These are phyloP conservation scores for Endotrypanum monterogeii DNA, from an alignment of 208 protist species.

Conservation along the genomic window DNA sequence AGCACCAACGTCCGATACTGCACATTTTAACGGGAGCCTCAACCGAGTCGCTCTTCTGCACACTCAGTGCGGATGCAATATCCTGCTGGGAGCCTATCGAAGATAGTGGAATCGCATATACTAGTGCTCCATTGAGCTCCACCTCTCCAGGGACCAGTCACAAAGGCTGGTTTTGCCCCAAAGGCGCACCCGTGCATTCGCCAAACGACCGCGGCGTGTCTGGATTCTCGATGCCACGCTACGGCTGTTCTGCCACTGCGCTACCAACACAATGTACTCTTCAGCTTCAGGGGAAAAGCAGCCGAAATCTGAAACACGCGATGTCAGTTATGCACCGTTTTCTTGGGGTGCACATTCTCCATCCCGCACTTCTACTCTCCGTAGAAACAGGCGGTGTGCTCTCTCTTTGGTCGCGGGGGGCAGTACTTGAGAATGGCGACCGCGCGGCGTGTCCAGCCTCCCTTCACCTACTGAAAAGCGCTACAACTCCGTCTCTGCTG, in stretches of 20 bases:
- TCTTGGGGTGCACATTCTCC: constrained; percentile 22
- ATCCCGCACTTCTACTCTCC: constrained; percentile 16
- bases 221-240: constrained; percentile 8
- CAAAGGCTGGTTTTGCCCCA: neutral
- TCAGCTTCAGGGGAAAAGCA: neutral
- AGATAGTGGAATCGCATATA: neutral
- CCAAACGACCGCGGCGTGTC: neutral
- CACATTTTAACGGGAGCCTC: constrained; percentile 23
- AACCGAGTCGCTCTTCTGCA: constrained; percentile 27
- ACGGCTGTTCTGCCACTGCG: constrained; percentile 32
- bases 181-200: neutral
- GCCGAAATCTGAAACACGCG: neutral
- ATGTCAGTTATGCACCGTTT: constrained; percentile 21
- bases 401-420: constrained; percentile 27
- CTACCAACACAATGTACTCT: constrained; percentile 21
- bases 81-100: constrained; percentile 43
- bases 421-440: neutral
- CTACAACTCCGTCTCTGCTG: constrained; percentile 16
- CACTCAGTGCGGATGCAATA: constrained; percentile 41
- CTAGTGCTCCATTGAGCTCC: neutral
- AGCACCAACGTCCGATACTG: constrained; percentile 32
- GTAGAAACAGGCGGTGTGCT: constrained; percentile 46
- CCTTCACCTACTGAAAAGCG: constrained; percentile 6
- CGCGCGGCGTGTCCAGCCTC: neutral
- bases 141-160: neutral